A percentile compares a stretch with the other conserved stretches of the same genome.
These are phyloP conservation scores for Pistacia atlantica DNA, from an alignment of 345 rosid genomes.

Conservation along the genomic window DNA sequence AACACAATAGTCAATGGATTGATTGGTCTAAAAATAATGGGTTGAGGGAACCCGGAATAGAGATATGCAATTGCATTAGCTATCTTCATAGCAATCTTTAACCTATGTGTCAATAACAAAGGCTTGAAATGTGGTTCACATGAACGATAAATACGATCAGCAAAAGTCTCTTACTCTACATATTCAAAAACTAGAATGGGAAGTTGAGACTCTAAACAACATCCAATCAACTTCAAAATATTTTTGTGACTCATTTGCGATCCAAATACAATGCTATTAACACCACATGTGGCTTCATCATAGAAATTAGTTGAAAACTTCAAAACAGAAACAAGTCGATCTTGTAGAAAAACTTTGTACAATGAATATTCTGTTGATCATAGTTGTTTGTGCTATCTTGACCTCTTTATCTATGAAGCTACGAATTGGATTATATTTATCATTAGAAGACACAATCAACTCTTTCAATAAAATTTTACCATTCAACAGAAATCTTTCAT, in stretches of 20 bases:
- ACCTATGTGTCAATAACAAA: neutral
- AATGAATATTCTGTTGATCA: neutral
- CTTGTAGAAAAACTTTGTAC: constrained; percentile 16
- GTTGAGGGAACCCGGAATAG: constrained; percentile 26
- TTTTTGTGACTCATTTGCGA: constrained; percentile 15
- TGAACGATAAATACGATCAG: neutral
- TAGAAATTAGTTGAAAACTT: neutral
- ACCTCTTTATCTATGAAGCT: neutral
- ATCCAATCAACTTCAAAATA: constrained; percentile 7
- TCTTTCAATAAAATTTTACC: neutral
- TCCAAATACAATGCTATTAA: constrained; percentile 2
- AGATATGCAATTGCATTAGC: constrained; percentile 22
- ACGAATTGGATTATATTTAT: neutral
- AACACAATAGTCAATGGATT: neutral
- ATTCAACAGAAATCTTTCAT: neutral
- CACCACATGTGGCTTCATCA: too few relatives aligned
- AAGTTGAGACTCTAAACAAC: constrained; percentile 3
- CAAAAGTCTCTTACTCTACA: neutral
- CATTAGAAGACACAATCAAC: neutral
- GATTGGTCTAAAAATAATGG: constrained; percentile 1
- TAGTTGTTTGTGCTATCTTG: too few relatives aligned
- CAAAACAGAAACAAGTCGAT: neutral
- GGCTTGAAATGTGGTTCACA: neutral
- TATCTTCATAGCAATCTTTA: constrained; percentile 11
- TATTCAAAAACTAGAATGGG: constrained; percentile 20